Percentiles rank a stretch among this genome's conserved stretches.
Conservation (phyloP, 371 early-diverging fungal species). For the Actinomucor elegans region DNA sequence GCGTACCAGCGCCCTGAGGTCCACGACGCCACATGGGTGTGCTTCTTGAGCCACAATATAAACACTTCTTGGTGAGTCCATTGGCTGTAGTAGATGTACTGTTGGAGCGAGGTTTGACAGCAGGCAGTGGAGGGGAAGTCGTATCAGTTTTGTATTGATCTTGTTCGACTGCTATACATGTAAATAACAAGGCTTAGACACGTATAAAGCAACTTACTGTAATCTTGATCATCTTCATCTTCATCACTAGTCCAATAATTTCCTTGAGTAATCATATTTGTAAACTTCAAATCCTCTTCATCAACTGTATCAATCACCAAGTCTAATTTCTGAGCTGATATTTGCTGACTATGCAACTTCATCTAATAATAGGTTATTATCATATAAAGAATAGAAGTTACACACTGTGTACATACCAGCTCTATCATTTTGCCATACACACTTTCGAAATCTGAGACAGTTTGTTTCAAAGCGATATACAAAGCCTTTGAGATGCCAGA, state of each 20-base stretch:
- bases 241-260: conserved; percentile 26
- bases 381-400: background rate
- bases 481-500: conserved; percentile 35
- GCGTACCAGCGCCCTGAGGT: conserved; percentile 74
- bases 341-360: conserved; percentile 26
- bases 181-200: background rate
- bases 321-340: conserved; percentile 22
- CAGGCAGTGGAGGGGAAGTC: too few species aligned
- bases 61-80: conserved; percentile 58
- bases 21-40: conserved; percentile 94
- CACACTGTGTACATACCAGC: conserved; percentile 26
- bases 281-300: conserved; percentile 8
- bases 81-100: conserved; percentile 1
- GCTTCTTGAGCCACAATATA: conserved; percentile 77
- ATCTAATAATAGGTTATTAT: conserved; percentile 13
- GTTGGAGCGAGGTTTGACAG: background rate
- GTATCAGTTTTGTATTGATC: too few species aligned
- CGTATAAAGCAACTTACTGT: conserved; percentile 12
- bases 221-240: conserved; percentile 19
- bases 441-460: conserved; percentile 30
- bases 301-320: conserved; percentile 9
- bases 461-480: conserved; percentile 36
- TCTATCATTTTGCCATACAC: conserved; percentile 40
- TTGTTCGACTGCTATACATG: background rate
- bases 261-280: conserved; percentile 2